Base-by-base conservation (phyloP, 176 grass and related monocot genomes). In the Echinochloa phyllopogon region DNA sequence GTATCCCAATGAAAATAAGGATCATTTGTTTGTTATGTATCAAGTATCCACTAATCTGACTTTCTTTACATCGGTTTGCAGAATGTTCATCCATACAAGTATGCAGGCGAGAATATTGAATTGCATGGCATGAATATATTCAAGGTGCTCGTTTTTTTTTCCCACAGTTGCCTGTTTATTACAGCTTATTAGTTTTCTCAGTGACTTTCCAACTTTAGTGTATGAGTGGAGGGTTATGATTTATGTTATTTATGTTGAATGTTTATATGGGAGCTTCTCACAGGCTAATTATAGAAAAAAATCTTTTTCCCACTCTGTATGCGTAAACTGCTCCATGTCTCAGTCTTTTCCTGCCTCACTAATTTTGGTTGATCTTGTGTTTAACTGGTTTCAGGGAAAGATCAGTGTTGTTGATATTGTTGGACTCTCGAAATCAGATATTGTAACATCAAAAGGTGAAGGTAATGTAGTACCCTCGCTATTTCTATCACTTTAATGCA, bases 21-120 rank as follows among this genome's bases (percentile, higher is more conserved):
- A 6, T 72, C 11, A 4, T 2, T 33, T 33, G 29, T 55, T 61
- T 86, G 9, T 42, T 77, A 40, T 70, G 33, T 65, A 13, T 41
- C 53, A 11, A 59, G 70, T 14, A 62, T 23, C 52, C 21, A 72
- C 76, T 38, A n/a, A n/a, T n/a, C 23, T 7, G 9, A 40, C 47
- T 23, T 80, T 77, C 10, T 53, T 60, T 51, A 41, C 48, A 43
- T 74, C 85, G 47, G 6, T 64, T 10, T 51, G 55, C 81, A 95
- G 93, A 95, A 90, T 88, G 90, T 89, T 90, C 90, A 95, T 69
- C 93, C 93, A 2, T 95, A 92, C 80, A 95, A 92, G 68, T 95
- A 95, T 84, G 90, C 93, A 75, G 93, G 93, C n/a, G 93, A 95
- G 64, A 95, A 92, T 82, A 86, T 95, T 72, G 90, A 95, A 84